Evolutionary conservation across 257 asterid genomes (phyloP).

Genomic region (Plectranthus barbatus): DNA sequence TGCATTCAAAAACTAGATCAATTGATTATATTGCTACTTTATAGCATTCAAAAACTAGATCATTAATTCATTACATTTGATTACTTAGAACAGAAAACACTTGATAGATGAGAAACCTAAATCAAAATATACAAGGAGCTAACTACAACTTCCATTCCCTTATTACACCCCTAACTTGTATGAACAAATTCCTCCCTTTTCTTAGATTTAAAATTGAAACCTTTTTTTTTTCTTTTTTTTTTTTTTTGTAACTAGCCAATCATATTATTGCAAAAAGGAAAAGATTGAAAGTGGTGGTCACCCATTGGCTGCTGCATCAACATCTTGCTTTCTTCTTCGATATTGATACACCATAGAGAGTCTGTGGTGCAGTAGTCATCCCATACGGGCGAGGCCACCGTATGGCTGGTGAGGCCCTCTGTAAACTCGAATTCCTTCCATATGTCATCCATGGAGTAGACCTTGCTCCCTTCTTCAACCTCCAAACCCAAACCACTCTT

Average conservation of each 20-base stretch:
- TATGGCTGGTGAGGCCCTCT: slow-evolving; percentile 19
- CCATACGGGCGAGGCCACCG: slow-evolving; percentile 56
- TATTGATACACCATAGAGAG: slow-evolving; percentile 47
- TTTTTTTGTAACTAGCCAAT: too few species aligned
- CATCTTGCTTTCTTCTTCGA: slow-evolving; percentile 30
- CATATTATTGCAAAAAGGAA: slow-evolving; percentile 29
- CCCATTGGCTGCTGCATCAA: slow-evolving; percentile 29
- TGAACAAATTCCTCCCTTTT: slow-evolving; percentile 6
- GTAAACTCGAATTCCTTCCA: slow-evolving; percentile 68
- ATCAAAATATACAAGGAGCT: slow-evolving; percentile 9
- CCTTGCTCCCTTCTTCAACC: slow-evolving; percentile 27
- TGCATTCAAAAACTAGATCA: too few species aligned
- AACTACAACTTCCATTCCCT: slow-evolving; percentile 8
- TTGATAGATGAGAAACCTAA: not conserved
- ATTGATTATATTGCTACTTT: too few species aligned
- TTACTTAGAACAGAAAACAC: too few species aligned
- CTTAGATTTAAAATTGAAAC: not conserved
- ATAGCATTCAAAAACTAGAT: too few species aligned
- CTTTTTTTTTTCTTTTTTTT: not conserved
- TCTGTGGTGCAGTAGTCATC: slow-evolving; percentile 48
- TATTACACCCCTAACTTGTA: not conserved
- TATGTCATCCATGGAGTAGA: slow-evolving; percentile 64
- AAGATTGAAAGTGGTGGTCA: slow-evolving; percentile 27
- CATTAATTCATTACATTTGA: too few species aligned
- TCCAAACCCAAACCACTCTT: slow-evolving; percentile 18